A percentile compares a stretch with the other conserved stretches of the same genome.
phyloP scores from a whole-genome alignment of 2,329 filamentous ascomycete species.

The Phyllosticta citrichinensis region DNA sequence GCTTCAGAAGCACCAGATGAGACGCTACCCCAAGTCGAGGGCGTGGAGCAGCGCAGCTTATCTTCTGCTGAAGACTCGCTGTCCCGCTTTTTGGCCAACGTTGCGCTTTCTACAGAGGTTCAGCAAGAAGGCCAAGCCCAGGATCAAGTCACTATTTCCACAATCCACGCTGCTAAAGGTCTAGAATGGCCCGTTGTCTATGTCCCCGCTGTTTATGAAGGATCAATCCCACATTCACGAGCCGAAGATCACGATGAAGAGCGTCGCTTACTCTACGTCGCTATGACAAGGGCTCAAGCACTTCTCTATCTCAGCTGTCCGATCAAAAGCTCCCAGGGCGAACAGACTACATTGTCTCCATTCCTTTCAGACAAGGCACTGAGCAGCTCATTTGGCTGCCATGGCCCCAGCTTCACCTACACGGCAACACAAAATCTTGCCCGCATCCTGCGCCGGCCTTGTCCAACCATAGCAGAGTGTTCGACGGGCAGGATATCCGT shows the following conservation, averaged over 20 bases:
- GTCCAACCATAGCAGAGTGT: slow-evolving; percentile 40
- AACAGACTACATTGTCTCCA: slow-evolving; percentile 56
- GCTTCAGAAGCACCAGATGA: slow-evolving; percentile 35
- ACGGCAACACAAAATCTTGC: slow-evolving; percentile 56
- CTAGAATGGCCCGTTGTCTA: slow-evolving; percentile 96
- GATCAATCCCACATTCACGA: slow-evolving; percentile 80
- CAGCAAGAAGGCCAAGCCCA: slow-evolving; percentile 51
- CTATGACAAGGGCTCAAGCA: slow-evolving; percentile 87
- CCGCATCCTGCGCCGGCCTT: slow-evolving; percentile 56
- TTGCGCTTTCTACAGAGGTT: slow-evolving; percentile 73
- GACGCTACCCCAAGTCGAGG: slow-evolving; percentile 56
- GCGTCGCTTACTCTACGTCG: slow-evolving; percentile 80
- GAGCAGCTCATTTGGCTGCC: slow-evolving; percentile 43
- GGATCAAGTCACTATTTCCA: slow-evolving; percentile 76
- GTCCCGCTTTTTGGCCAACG: slow-evolving; percentile 77
- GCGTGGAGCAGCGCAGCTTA: slow-evolving; percentile 49
- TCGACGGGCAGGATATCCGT: slow-evolving; percentile 16
- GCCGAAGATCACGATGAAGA: slow-evolving; percentile 84
- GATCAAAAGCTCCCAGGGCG: slow-evolving; percentile 51
- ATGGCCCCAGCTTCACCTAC: slow-evolving; percentile 61
- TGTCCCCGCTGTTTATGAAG: slow-evolving; percentile 79
- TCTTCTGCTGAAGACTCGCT: slow-evolving; percentile 52
- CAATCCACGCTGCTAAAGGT: slow-evolving; percentile 91
- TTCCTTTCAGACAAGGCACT: slow-evolving; percentile 55
- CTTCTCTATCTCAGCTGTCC: slow-evolving; percentile 81